A percentile compares a stretch with the other conserved stretches of the same genome.
Conservation (phyloP, 2,329 filamentous ascomycete species). For the Orbilia brochopaga region DNA sequence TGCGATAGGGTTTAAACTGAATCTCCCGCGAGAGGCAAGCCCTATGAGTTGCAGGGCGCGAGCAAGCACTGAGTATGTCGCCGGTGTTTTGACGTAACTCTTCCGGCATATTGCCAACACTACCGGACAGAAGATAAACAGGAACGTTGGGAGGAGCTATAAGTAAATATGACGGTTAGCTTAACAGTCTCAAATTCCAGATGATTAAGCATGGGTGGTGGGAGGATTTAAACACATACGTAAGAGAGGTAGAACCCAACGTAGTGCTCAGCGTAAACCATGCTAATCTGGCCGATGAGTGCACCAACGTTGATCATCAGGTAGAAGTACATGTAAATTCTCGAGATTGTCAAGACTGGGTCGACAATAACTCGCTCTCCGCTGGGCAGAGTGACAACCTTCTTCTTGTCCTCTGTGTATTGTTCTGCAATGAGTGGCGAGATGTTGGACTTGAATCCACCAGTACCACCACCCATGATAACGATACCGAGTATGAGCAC, state of each 20-base stretch:
- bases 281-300: slow-evolving; percentile 62
- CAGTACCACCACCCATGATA: slow-evolving; percentile 59
- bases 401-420: slow-evolving; percentile 53
- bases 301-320: slow-evolving; percentile 65
- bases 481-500: slow-evolving; percentile 64
- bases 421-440: slow-evolving; percentile 57
- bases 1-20: slow-evolving; percentile 67
- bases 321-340: slow-evolving; percentile 61
- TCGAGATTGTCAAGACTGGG: slow-evolving; percentile 56
- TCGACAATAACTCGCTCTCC: slow-evolving; percentile 57
- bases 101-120: slow-evolving; percentile 68
- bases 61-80: slow-evolving; percentile 73
- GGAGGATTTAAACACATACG: too few relatives aligned
- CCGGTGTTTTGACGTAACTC: slow-evolving; percentile 69
- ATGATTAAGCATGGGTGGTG: background rate
- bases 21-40: slow-evolving; percentile 69
- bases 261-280: slow-evolving; percentile 64
- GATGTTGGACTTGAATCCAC: slow-evolving; percentile 60
- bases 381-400: slow-evolving; percentile 53
- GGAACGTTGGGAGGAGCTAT: slow-evolving; percentile 70
- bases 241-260: slow-evolving; percentile 63
- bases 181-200: background rate
- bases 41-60: slow-evolving; percentile 70
- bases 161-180: background rate
- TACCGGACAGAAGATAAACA: slow-evolving; percentile 69